These are phyloP conservation scores for Endogone sp. DNA, from an alignment of 192 early-diverging fungal species.

Conservation along the genomic window DNA sequence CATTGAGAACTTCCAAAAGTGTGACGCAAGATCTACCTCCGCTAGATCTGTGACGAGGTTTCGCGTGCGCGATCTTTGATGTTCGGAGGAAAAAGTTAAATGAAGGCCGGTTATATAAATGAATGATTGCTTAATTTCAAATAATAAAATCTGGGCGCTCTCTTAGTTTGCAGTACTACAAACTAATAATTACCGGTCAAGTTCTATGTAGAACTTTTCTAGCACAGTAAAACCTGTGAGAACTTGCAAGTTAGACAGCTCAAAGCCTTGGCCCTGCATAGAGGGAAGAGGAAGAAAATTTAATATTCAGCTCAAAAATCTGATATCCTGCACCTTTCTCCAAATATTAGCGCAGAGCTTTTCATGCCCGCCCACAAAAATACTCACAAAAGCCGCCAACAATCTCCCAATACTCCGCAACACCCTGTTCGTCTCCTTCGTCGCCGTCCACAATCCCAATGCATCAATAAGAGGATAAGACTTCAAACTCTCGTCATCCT, in stretches of 20 bases:
- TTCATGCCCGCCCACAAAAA: not conserved
- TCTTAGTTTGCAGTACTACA: too few species aligned
- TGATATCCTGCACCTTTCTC: not conserved
- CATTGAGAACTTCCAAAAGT: slow-evolving; percentile 43
- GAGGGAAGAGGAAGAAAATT: not conserved
- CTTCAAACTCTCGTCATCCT: slow-evolving; percentile 27
- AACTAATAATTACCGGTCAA: slow-evolving; percentile 24
- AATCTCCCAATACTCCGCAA: slow-evolving; percentile 21
- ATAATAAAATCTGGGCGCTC: too few species aligned
- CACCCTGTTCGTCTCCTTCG: slow-evolving; percentile 20
- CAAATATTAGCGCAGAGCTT: not conserved
- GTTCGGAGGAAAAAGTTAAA: too few species aligned
- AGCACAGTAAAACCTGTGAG: slow-evolving; percentile 59
- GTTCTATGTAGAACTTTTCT: slow-evolving; percentile 55
- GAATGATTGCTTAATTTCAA: too few species aligned
- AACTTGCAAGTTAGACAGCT: slow-evolving; percentile 61
- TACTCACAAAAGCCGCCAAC: slow-evolving; percentile 26
- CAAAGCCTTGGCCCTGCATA: slow-evolving; percentile 66
- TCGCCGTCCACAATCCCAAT: slow-evolving; percentile 16
- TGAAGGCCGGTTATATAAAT: too few species aligned
- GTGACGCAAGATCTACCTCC: slow-evolving; percentile 21
- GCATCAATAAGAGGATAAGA: slow-evolving; percentile 24
- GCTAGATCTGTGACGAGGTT: slow-evolving; percentile 30
- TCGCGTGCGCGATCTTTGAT: slow-evolving; percentile 24
- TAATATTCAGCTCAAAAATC: not conserved